Evolutionary conservation across 2,329 filamentous ascomycete species (phyloP), one percentile per base, ranked within the genome.

Genomic region (Aureobasidium namibiae): DNA sequence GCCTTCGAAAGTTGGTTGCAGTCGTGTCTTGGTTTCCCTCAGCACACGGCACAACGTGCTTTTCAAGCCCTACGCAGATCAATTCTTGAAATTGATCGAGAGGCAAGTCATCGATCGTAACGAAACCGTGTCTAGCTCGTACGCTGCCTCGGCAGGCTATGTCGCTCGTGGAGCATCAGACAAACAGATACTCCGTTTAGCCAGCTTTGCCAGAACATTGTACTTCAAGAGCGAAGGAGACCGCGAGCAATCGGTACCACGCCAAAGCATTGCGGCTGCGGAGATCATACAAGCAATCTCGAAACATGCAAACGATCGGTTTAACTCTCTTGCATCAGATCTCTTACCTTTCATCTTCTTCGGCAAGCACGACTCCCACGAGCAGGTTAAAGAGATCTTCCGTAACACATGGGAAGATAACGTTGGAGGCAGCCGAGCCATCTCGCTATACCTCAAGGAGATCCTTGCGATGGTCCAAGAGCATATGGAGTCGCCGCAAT

Each of bases 1-100:
- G 74, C 92, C 92, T 1, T 95, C 91, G 0, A 97, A 97, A 75
- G 88, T 97, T 49, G 94, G 91, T 38, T 95, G 91, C 67, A 89
- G 88, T 63, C 84, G 90, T 59, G 86, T 96, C 2, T 79, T 99
- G 33, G 88, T 89, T 8, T 92, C 90, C 0, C 80, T 99, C 8
- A 89, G 90, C 53, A 92, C 92, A 53, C 84, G 90, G 13, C 88
- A 92, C 64, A 84, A 82, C 36, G 80, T 86, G 38, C 78, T 92
- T 31, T 89, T 96, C 71, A 82, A 81, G 38, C 85, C 89, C 0
- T 85, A 92, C 67, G 86, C 89, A 13, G 83, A 89, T 63, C 78
- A 81, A 9, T 91, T 96, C 67, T 77, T 96, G 53, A 87, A 86
- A 64, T 71, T 91, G 10, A 81, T 96, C 63, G 84, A 90, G 67